Evolutionary conservation across 2,329 filamentous ascomycete genomes (phyloP).

Genomic region (Apiospora rasikravindrae): DNA sequence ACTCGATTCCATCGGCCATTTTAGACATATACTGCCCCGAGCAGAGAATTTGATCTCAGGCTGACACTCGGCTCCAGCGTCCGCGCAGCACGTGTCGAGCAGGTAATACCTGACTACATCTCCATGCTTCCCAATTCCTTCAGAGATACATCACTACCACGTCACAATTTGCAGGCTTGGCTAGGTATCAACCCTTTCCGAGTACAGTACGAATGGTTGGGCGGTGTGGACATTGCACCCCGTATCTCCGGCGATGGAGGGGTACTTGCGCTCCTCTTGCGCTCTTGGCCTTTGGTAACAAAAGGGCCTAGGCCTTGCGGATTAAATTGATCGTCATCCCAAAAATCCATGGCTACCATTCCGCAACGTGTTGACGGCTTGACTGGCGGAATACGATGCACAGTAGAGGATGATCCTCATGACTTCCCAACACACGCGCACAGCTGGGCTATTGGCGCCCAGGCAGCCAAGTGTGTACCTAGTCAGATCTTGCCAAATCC

Average conservation of each 20-base stretch:
- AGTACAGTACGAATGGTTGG: background rate
- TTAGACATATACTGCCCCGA: background rate
- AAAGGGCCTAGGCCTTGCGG: background rate
- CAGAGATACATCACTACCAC: conserved; percentile 11
- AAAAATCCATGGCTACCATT: background rate
- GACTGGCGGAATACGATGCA: background rate
- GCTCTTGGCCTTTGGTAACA: background rate
- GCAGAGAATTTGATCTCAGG: background rate
- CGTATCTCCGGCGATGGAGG: conserved; percentile 1
- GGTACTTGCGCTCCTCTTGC: background rate
- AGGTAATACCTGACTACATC: background rate
- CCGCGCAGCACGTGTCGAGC: background rate
- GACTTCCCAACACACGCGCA: background rate
- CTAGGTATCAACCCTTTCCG: background rate
- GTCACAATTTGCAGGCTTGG: background rate
- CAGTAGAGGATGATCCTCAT: background rate
- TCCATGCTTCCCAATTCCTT: background rate
- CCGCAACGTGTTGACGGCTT: background rate
- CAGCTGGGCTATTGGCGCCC: background rate
- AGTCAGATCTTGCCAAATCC: background rate
- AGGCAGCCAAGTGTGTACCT: background rate
- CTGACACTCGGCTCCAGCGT: background rate
- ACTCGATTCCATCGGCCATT: too few species aligned
- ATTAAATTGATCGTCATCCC: background rate
- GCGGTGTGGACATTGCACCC: conserved; percentile 8